phyloP scores from a whole-genome alignment of 495 filamentous ascomycete genomes.

The Annulohypoxylon maeteangense region DNA sequence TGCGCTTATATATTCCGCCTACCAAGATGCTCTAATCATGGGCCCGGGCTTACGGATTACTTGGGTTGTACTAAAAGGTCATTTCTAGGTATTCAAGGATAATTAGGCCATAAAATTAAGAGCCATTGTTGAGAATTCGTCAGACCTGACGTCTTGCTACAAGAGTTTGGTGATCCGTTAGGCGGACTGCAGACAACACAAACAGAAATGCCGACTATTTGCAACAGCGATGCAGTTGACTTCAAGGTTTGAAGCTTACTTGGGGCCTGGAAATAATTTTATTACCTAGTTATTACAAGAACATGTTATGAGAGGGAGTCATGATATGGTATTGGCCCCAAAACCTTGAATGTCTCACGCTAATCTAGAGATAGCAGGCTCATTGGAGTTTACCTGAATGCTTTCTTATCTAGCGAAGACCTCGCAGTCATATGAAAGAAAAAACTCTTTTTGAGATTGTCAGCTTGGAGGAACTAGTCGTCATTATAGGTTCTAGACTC shows the following conservation, averaged over 20 bases:
- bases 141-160: slow-evolving; percentile 9
- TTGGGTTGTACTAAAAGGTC: neutral
- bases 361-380: slow-evolving; percentile 17
- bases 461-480: neutral
- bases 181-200: slow-evolving; percentile 26
- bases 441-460: neutral
- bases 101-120: slow-evolving; percentile 5
- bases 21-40: neutral
- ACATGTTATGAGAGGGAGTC: neutral
- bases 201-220: slow-evolving; percentile 11
- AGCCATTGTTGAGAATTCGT: neutral
- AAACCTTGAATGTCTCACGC: slow-evolving; percentile 16
- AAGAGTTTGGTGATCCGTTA: slow-evolving; percentile 8
- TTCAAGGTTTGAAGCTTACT: neutral
- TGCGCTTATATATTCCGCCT: neutral
- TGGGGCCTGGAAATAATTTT: neutral
- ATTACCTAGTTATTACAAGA: too few species aligned
- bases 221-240: too few species aligned
- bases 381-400: slow-evolving; percentile 1
- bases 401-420: neutral
- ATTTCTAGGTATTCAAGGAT: too few species aligned
- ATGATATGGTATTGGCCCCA: neutral
- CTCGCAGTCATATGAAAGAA: neutral
- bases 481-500: neutral
- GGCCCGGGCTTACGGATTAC: neutral